Conservation (phyloP, 129 eudicot genomes). For the Helianthus annuus region HanXRQr2.0-SUNRISE NC_035441.2:122154011-122154510, state of each 20-base stretch:
- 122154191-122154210: constrained; percentile 80
- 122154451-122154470: constrained; percentile 65
- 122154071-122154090: no score
- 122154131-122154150: constrained; percentile 89
- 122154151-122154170: constrained; percentile 73
- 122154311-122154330: constrained; percentile 60
- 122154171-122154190: constrained; percentile 69
- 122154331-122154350: constrained; percentile 27
- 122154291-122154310: constrained; percentile 88
- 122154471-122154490: constrained; percentile 99
- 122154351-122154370: neutral
- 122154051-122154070: no score
- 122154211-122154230: constrained; percentile 96
- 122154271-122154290: constrained; percentile 91
- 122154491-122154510: constrained; percentile 99
- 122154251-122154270: constrained; percentile 93
- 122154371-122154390: neutral
- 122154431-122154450: constrained; percentile 31
- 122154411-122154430: constrained; percentile 23
- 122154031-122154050: no score
- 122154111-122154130: constrained; percentile 39
- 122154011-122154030: no score
- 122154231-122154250: constrained; percentile 90
- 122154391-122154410: constrained; percentile 6
- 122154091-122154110: neutral